These are phyloP conservation scores for Starmera dryadoides DNA, from an alignment of 805 yeast species.

Conservation along the genomic window DNA sequence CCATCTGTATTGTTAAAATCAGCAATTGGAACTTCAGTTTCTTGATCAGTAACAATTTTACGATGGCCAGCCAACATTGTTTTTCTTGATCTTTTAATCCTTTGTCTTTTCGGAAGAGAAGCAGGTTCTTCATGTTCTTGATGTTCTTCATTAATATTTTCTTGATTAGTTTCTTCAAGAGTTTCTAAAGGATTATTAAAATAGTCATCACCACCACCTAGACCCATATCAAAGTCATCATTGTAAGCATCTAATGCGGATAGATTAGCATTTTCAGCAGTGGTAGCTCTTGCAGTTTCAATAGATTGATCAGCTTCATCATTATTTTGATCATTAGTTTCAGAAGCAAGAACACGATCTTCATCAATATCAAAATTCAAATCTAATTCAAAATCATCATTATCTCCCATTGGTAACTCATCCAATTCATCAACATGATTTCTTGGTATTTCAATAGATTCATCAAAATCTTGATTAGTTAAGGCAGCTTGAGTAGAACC, in stretches of 20 bases:
- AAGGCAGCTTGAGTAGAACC: slow-evolving; percentile 9
- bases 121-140: neutral
- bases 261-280: slow-evolving; percentile 11
- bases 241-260: slow-evolving; percentile 7
- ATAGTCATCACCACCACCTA: slow-evolving; percentile 8
- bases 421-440: slow-evolving; percentile 26
- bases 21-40: slow-evolving; percentile 17
- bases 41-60: slow-evolving; percentile 15
- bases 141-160: too few species aligned
- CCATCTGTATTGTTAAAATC: slow-evolving; percentile 11
- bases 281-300: slow-evolving; percentile 46
- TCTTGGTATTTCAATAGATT: slow-evolving; percentile 65
- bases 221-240: slow-evolving; percentile 4
- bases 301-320: slow-evolving; percentile 31
- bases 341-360: slow-evolving; percentile 24
- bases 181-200: slow-evolving; percentile 13
- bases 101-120: slow-evolving; percentile 5
- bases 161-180: slow-evolving; percentile 2
- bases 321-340: slow-evolving; percentile 22
- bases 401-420: slow-evolving; percentile 22
- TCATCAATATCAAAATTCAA: slow-evolving; percentile 36
- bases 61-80: slow-evolving; percentile 10
- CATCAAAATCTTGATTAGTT: slow-evolving; percentile 31
- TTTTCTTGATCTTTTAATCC: slow-evolving; percentile 1
- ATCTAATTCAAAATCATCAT: slow-evolving; percentile 47